Evolutionary conservation across 1,284 basidiomycete species (phyloP).

Genomic region (Polyporus tsugae): DNA sequence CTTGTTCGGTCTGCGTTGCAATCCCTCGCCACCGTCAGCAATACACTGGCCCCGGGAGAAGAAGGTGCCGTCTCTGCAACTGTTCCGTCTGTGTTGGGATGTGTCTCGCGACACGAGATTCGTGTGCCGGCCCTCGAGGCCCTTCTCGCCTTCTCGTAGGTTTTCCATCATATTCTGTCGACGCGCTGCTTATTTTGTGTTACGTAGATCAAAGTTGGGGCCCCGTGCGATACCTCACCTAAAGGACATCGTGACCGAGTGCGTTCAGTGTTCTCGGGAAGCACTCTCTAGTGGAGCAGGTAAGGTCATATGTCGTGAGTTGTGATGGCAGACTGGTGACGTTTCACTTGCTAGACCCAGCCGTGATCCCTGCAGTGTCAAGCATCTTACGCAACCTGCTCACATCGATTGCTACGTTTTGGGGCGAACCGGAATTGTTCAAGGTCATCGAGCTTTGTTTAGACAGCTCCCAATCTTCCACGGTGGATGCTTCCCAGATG

Average conservation of each 20-base stretch:
- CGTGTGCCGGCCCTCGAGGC: constrained; percentile 56
- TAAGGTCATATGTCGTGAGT: constrained; percentile 21
- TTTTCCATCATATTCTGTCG: constrained; percentile 22
- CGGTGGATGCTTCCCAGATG: constrained; percentile 38
- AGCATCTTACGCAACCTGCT: constrained; percentile 65
- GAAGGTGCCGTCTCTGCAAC: constrained; percentile 66
- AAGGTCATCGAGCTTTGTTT: constrained; percentile 66
- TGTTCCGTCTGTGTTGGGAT: constrained; percentile 64
- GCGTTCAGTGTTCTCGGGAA: constrained; percentile 57
- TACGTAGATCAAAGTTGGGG: constrained; percentile 68
- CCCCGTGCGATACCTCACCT: constrained; percentile 88
- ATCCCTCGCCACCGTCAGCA: constrained; percentile 66
- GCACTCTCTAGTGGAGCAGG: constrained; percentile 44
- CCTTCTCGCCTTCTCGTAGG: constrained; percentile 69
- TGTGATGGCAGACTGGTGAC: not conserved
- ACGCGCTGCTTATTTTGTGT: not conserved
- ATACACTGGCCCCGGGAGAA: constrained; percentile 69
- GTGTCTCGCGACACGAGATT: constrained; percentile 50
- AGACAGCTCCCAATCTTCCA: constrained; percentile 44
- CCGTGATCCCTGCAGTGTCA: constrained; percentile 48
- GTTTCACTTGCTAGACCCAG: constrained; percentile 18
- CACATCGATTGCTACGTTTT: constrained; percentile 73
- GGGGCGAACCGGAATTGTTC: constrained; percentile 66
- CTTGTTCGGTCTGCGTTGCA: constrained; percentile 58
- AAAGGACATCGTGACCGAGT: constrained; percentile 72